Evolutionary conservation across 305 asterid genomes (phyloP).

Genomic region (Galium porrigens): DNA sequence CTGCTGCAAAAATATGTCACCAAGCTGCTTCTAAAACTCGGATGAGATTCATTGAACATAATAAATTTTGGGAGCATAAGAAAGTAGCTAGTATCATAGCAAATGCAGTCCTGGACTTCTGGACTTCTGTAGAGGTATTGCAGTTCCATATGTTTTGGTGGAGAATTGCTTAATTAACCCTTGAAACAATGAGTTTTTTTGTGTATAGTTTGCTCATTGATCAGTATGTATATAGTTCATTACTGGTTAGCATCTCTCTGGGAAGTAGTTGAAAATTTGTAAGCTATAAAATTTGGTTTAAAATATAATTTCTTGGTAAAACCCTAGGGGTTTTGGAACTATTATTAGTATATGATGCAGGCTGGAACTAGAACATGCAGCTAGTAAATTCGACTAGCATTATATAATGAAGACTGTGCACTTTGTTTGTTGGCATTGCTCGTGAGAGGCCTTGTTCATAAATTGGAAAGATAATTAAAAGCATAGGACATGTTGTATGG

Average conservation of each 20-base stretch:
- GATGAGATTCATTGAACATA: conserved; percentile 34
- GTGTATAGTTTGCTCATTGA: too few relatives aligned
- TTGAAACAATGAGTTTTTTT: too few relatives aligned
- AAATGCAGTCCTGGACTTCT: conserved; percentile 65
- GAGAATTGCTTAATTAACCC: too few relatives aligned
- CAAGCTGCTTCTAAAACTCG: conserved; percentile 41
- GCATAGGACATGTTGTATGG: too few relatives aligned
- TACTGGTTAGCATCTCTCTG: too few relatives aligned
- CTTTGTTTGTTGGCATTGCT: neutral
- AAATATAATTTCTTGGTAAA: neutral
- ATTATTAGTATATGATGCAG: neutral
- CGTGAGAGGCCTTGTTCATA: neutral
- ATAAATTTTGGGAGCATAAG: conserved; percentile 34
- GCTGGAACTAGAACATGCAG: too few relatives aligned
- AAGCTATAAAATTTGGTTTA: neutral
- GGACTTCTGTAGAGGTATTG: conserved; percentile 62
- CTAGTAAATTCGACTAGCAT: neutral
- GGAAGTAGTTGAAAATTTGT: neutral
- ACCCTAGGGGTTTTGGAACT: neutral
- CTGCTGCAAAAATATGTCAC: conserved; percentile 52
- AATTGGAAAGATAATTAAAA: neutral
- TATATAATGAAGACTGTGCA: neutral
- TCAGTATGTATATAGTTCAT: too few relatives aligned
- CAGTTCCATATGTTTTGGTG: conserved; percentile 5
- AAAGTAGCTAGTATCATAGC: conserved; percentile 53